phyloP scores from a whole-genome alignment of 768 basidiomycete species.

The Suillus tomentosus region DNA sequence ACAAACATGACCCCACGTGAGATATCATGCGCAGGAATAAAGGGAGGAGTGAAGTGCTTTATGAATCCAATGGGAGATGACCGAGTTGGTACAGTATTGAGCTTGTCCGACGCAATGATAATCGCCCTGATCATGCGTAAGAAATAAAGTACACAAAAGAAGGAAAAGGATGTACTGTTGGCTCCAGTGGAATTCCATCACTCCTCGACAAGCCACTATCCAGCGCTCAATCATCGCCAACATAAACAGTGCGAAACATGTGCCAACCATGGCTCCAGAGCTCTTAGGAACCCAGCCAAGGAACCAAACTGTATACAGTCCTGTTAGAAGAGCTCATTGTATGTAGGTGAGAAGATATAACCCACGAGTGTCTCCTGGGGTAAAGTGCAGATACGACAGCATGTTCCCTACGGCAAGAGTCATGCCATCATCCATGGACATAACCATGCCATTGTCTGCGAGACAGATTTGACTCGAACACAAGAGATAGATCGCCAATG shows the following conservation, averaged over 20 bases:
- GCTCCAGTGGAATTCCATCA: conserved; percentile 61
- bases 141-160: conserved; percentile 1
- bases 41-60: conserved; percentile 51
- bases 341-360: conserved; percentile 29
- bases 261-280: conserved; percentile 65
- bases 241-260: conserved; percentile 78
- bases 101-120: conserved; percentile 29
- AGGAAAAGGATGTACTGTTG: conserved; percentile 40
- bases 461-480: conserved; percentile 5
- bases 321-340: conserved; percentile 9
- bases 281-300: conserved; percentile 72
- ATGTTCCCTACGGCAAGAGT: conserved; percentile 48
- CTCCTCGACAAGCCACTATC: conserved; percentile 57
- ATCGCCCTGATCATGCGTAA: conserved; percentile 31
- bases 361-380: conserved; percentile 52
- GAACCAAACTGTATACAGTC: conserved; percentile 45
- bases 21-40: conserved; percentile 62
- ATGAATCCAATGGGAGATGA: conserved; percentile 8
- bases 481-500: conserved; percentile 17
- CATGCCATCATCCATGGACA: conserved; percentile 58
- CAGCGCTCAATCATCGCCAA: conserved; percentile 75
- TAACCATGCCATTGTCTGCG: conserved; percentile 58
- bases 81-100: conserved; percentile 20
- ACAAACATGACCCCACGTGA: conserved; percentile 61
- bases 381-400: conserved; percentile 66